phyloP scores from a whole-genome alignment of 1,284 basidiomycete genomes.

The Pseudozyma thailandica region DNA sequence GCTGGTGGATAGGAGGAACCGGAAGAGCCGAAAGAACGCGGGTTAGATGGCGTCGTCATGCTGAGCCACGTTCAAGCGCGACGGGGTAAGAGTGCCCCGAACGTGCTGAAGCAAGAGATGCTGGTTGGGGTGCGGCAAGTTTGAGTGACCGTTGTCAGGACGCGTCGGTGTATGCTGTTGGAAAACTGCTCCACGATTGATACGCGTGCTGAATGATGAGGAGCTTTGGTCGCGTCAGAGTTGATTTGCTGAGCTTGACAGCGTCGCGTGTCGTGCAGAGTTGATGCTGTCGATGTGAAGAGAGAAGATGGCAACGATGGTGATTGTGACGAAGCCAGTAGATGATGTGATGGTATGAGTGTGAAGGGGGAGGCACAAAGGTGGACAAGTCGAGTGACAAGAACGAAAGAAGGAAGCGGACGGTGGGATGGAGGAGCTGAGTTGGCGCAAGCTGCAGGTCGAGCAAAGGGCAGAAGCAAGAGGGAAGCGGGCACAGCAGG shows the following conservation, averaged over 20 bases:
- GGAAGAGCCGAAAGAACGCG: constrained; percentile 35
- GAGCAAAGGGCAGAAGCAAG: constrained; percentile 1
- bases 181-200: constrained; percentile 1
- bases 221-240: constrained; percentile 15
- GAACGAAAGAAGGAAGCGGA: background rate
- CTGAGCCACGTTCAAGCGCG: constrained; percentile 19
- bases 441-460: constrained; percentile 2
- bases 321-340: too few relatives aligned
- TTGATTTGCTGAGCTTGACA: background rate
- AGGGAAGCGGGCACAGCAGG: constrained; percentile 4
- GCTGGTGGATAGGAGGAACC: constrained; percentile 26
- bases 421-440: constrained; percentile 6
- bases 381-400: constrained; percentile 3
- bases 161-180: constrained; percentile 24
- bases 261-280: background rate
- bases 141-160: background rate
- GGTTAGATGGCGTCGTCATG: constrained; percentile 50
- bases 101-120: constrained; percentile 10
- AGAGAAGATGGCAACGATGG: background rate
- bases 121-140: background rate
- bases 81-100: constrained; percentile 9
- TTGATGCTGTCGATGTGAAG: background rate
- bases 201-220: background rate
- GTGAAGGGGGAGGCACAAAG: background rate
- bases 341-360: background rate